Percentiles rank a stretch among this genome's conserved stretches.
Conservation (phyloP, 768 basidiomycete genomes). For the Polyporus arcularius region DNA sequence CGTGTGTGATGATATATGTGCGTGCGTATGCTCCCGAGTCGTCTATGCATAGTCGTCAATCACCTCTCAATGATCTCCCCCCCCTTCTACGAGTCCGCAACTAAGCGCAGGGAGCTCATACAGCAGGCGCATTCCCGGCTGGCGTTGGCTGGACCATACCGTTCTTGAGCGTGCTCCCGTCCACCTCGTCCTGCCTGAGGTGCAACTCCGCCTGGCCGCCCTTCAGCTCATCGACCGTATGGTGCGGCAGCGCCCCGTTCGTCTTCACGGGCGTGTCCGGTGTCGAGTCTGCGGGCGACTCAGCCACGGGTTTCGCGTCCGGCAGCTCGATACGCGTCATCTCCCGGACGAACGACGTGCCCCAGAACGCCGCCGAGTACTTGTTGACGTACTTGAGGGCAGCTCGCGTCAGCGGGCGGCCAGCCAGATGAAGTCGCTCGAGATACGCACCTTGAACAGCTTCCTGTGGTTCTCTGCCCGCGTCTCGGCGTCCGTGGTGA, state of each 20-base stretch:
- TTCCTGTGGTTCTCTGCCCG: slow-evolving; percentile 94
- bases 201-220: slow-evolving; percentile 33
- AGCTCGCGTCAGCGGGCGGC: background rate
- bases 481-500: slow-evolving; percentile 80
- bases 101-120: background rate
- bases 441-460: slow-evolving; percentile 70
- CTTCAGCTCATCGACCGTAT: slow-evolving; percentile 24
- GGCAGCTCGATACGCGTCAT: slow-evolving; percentile 57
- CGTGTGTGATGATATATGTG: too few species aligned
- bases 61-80: too few species aligned
- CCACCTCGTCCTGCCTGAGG: slow-evolving; percentile 26
- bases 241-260: slow-evolving; percentile 7
- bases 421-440: background rate
- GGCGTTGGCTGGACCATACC: slow-evolving; percentile 26
- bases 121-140: slow-evolving; percentile 22
- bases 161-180: slow-evolving; percentile 25
- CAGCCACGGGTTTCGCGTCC: slow-evolving; percentile 41
- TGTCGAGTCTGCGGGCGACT: slow-evolving; percentile 4
- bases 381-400: slow-evolving; percentile 75
- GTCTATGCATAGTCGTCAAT: too few species aligned
- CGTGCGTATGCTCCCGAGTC: too few species aligned
- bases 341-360: slow-evolving; percentile 85
- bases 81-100: background rate
- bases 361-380: slow-evolving; percentile 93
- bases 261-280: background rate